phyloP scores from a whole-genome alignment of 768 basidiomycete genomes.

The Boletus eberwhitei region DNA sequence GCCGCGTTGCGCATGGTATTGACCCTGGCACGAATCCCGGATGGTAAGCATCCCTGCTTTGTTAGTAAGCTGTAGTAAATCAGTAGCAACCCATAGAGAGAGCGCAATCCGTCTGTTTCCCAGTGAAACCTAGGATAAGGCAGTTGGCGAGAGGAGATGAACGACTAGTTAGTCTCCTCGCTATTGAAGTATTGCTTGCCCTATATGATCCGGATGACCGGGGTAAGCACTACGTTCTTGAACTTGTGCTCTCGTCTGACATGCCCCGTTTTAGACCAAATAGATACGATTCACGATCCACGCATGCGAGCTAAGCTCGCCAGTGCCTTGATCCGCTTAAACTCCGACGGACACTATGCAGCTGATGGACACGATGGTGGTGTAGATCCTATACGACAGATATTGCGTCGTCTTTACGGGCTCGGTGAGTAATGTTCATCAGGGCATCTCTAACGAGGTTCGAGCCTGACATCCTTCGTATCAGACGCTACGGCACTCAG shows the following conservation, averaged over 20 bases:
- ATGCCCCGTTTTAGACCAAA: neutral
- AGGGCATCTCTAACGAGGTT: neutral
- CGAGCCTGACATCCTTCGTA: neutral
- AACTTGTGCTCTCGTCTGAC: neutral
- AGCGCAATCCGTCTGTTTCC: neutral
- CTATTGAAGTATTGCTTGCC: constrained; percentile 18
- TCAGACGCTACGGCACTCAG: constrained; percentile 6
- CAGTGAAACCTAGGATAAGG: constrained; percentile 13
- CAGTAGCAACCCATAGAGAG: neutral
- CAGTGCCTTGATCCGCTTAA: constrained; percentile 8
- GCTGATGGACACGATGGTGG: neutral
- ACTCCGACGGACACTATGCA: neutral
- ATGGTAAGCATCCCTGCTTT: constrained; percentile 3
- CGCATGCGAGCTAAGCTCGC: constrained; percentile 19
- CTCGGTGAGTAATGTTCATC: constrained; percentile 7
- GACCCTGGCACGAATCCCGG: constrained; percentile 14
- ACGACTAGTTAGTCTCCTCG: constrained; percentile 15
- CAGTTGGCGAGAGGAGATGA: constrained; percentile 9
- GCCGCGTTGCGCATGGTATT: constrained; percentile 19
- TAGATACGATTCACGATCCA: constrained; percentile 7
- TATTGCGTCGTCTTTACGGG: constrained; percentile 15
- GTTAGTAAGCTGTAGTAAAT: too few species aligned
- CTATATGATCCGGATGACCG: constrained; percentile 5
- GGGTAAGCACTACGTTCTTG: neutral
- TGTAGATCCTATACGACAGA: neutral